phyloP scores from a whole-genome alignment of 371 early-diverging fungal species.

The Mortierella sp. region DNA sequence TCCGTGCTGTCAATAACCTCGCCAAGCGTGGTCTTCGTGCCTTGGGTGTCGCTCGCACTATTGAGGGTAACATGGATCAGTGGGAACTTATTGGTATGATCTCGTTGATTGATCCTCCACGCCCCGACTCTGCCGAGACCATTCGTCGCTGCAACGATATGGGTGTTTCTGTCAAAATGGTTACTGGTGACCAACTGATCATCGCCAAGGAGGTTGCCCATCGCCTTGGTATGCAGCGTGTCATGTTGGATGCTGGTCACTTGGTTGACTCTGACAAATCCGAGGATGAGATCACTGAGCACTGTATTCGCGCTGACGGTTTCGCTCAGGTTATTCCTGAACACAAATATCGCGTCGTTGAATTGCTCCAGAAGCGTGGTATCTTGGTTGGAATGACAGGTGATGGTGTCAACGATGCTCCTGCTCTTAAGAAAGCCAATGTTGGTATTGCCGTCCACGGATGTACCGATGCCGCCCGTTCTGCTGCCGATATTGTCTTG shows the following conservation, averaged over 20 bases:
- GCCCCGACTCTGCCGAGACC: constrained; percentile 61
- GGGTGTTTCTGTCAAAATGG: constrained; percentile 90
- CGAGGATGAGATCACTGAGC: constrained; percentile 86
- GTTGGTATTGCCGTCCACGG: constrained; percentile 71
- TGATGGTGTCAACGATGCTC: constrained; percentile 90
- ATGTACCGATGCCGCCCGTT: constrained; percentile 91
- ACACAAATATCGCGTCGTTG: constrained; percentile 95
- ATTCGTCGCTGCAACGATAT: constrained; percentile 73
- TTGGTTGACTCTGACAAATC: constrained; percentile 82
- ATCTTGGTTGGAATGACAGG: constrained; percentile 89
- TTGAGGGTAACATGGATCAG: constrained; percentile 72
- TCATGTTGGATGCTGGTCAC: constrained; percentile 81
- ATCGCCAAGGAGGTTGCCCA: constrained; percentile 91
- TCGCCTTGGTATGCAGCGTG: constrained; percentile 85
- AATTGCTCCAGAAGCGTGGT: constrained; percentile 78
- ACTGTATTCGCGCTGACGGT: constrained; percentile 89
- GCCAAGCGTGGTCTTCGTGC: too few relatives aligned
- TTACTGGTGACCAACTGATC: constrained; percentile 91
- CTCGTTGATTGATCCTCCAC: constrained; percentile 76
- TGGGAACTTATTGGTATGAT: constrained; percentile 82
- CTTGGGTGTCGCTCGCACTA: constrained; percentile 70
- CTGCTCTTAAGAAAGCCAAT: too few relatives aligned
- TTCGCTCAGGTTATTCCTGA: constrained; percentile 98
- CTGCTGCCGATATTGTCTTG: constrained; percentile 88
- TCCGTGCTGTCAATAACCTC: too few relatives aligned